Evolutionary conservation across 2,329 filamentous ascomycete species (phyloP).

Genomic region (Aspergillus puulaauensis): DNA sequence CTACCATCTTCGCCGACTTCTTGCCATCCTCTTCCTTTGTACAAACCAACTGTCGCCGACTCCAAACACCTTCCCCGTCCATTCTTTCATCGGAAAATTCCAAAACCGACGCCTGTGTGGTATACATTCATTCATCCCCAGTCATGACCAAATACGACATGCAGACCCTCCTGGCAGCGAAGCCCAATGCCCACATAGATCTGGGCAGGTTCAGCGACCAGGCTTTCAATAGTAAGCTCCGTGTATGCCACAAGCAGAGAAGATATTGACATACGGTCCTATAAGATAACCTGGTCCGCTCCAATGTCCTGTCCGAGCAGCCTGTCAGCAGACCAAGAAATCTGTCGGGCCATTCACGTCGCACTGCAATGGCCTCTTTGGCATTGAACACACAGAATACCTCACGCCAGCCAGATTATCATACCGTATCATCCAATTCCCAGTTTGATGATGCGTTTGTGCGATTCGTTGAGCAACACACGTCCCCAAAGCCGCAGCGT

Average conservation of each 20-base stretch:
- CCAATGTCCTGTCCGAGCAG: constrained; percentile 27
- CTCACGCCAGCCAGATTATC: constrained; percentile 32
- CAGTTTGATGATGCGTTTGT: constrained; percentile 45
- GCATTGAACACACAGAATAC: constrained; percentile 21
- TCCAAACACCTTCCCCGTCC: not conserved
- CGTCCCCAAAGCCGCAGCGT: constrained; percentile 49
- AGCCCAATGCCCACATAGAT: constrained; percentile 27
- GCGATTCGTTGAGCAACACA: constrained; percentile 47
- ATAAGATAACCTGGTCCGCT: constrained; percentile 25
- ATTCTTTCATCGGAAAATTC: constrained; percentile 2
- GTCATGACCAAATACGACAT: constrained; percentile 39
- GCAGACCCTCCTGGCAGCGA: constrained; percentile 36
- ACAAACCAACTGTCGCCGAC: not conserved
- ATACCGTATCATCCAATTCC: constrained; percentile 31
- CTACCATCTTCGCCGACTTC: not conserved
- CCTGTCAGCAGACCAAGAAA: constrained; percentile 25
- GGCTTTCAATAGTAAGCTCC: constrained; percentile 31
- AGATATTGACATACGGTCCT: not conserved
- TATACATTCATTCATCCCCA: constrained; percentile 8
- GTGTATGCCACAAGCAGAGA: not conserved
- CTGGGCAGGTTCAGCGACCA: constrained; percentile 27
- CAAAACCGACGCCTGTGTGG: not conserved
- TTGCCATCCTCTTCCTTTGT: constrained; percentile 4
- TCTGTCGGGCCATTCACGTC: constrained; percentile 21
- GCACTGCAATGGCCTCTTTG: constrained; percentile 17